Conservation (phyloP, 805 yeast genomes). For the Candida berthetii region DNA sequence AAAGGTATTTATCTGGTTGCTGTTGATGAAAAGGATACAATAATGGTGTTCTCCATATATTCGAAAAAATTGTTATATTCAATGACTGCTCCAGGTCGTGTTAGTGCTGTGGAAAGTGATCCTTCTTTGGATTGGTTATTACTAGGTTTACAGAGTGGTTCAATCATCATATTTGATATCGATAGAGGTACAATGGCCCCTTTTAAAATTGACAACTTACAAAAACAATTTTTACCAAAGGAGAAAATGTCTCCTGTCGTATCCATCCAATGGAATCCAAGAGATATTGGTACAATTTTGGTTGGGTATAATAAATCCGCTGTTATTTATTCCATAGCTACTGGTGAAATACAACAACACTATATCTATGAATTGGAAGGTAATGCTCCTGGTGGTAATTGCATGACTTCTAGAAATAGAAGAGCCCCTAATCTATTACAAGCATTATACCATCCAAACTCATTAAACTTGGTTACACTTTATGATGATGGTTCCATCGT, state of each 20-base stretch:
- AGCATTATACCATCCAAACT: slow-evolving; percentile 89
- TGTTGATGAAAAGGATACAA: slow-evolving; percentile 51
- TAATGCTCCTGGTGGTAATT: slow-evolving; percentile 70
- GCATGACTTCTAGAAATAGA: slow-evolving; percentile 18
- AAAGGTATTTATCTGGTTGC: slow-evolving; percentile 80
- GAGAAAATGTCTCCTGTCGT: slow-evolving; percentile 59
- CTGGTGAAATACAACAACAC: slow-evolving; percentile 47
- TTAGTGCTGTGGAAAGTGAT: slow-evolving; percentile 71
- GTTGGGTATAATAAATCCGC: slow-evolving; percentile 69
- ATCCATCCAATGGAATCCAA: slow-evolving; percentile 74
- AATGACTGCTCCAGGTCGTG: slow-evolving; percentile 55
- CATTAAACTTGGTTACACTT: slow-evolving; percentile 72
- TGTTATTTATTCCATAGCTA: slow-evolving; percentile 59
- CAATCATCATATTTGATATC: slow-evolving; percentile 66
- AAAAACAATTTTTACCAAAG: slow-evolving; percentile 49
- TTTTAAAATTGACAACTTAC: slow-evolving; percentile 64
- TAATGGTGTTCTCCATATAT: slow-evolving; percentile 66
- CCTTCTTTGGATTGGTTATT: slow-evolving; percentile 86
- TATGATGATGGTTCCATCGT: slow-evolving; percentile 82
- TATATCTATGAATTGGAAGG: slow-evolving; percentile 60
- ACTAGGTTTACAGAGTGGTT: slow-evolving; percentile 76
- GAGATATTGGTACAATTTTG: slow-evolving; percentile 76
- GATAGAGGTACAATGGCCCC: slow-evolving; percentile 70
- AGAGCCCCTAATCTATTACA: slow-evolving; percentile 38
- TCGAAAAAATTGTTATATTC: slow-evolving; percentile 54